Evolutionary conservation across 345 rosid species (phyloP).

Genomic region (Bruguiera parviflora): DNA sequence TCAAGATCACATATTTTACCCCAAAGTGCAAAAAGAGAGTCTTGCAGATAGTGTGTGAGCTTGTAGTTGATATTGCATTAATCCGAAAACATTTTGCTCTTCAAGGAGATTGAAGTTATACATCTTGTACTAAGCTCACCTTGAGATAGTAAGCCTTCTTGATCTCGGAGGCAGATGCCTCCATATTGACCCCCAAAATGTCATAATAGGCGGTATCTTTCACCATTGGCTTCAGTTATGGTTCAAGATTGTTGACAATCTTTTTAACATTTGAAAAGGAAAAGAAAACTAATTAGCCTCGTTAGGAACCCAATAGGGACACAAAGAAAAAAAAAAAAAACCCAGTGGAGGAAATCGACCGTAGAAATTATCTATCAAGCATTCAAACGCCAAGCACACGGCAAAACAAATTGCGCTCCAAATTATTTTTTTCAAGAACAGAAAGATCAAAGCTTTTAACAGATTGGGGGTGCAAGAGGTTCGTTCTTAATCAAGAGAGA

Average conservation of each 20-base stretch:
- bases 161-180: slow-evolving; percentile 70
- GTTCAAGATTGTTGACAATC: background rate
- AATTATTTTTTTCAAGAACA: too few relatives aligned
- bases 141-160: slow-evolving; percentile 90
- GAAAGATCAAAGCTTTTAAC: too few relatives aligned
- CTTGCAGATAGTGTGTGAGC: background rate
- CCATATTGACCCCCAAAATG: slow-evolving; percentile 61
- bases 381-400: too few relatives aligned
- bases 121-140: slow-evolving; percentile 30
- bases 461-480: background rate
- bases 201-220: slow-evolving; percentile 64
- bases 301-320: background rate
- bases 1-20: too few relatives aligned
- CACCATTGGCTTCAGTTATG: slow-evolving; percentile 3
- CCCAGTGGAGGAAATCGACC: background rate
- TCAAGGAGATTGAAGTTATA: too few relatives aligned
- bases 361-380: background rate
- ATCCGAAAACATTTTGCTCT: too few relatives aligned
- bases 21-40: too few relatives aligned
- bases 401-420: too few relatives aligned
- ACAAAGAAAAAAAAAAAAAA: background rate
- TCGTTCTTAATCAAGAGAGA: background rate
- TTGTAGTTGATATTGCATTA: background rate
- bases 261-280: background rate
- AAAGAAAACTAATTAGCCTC: background rate